Base-by-base conservation (phyloP, 2,329 filamentous ascomycete species). In the Remersonia thermophila region DNA sequence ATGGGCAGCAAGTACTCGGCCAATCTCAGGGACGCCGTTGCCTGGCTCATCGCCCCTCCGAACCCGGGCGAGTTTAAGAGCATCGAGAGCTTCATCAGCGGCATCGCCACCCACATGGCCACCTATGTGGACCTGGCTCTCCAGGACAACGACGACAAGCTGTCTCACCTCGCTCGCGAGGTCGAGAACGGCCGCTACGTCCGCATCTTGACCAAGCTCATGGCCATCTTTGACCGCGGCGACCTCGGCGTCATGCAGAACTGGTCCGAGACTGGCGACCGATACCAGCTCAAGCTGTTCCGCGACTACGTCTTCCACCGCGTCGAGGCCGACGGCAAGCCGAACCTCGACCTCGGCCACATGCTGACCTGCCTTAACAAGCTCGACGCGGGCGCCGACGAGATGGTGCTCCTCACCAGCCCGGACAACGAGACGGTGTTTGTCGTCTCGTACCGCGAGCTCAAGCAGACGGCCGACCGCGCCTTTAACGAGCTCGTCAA, bases 241-340 rank as follows among this genome's bases (percentile, higher is more conserved):
- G 89, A 96, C 52, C 80, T 82, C 43, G 82, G 84, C 36, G 76
- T 77, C 28, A 81, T 87, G 42, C 64, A 70, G 0, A 67, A 73
- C 33, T 98, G 91, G 89, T 83, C 85, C 4, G 89, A 96, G 57
- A 91, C 83, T 32, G 89, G 89, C 17, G 85, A 94, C 51, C 76
- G 87, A 18, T 96, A 94, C 56, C 82, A 84, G 54, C 67, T 98
- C 45, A 95, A 94, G 60, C 71, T 98, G 7, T 96, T 96, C 66
- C 76, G 91, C 33, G 91, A 98, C 59, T 96, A 93, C 51, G 84
- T 95, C 28, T 98, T 96, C 61, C 91, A 98, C 57, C 87, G 93
- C 52, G 86, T 95, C 10, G 86, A 96, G 55, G 71, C 74, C 20
- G 77, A 84, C 39, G 86, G 85, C 11, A 80, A 83, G 36, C 82